Evolutionary conservation across 1,284 basidiomycete genomes (phyloP).

Genomic region (Coniferiporia sulphurascens): DNA sequence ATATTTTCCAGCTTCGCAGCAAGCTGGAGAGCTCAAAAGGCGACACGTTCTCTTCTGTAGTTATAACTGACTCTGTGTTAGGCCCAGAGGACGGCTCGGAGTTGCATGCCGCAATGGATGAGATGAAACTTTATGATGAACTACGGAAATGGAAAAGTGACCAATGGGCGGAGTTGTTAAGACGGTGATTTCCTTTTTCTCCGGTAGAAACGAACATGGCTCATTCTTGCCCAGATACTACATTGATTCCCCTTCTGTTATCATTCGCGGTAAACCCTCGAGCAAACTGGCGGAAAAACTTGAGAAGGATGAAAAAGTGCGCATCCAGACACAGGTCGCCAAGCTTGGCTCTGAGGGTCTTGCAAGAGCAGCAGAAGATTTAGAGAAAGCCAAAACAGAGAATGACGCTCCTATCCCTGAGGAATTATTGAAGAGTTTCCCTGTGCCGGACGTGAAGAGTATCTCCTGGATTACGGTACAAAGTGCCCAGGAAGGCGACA

Average conservation of each 20-base stretch:
- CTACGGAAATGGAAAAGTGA: constrained; percentile 69
- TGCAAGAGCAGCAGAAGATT: constrained; percentile 59
- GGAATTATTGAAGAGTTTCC: constrained; percentile 79
- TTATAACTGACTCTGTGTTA: constrained; percentile 89
- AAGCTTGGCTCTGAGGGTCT: constrained; percentile 80
- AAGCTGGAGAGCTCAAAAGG: constrained; percentile 74
- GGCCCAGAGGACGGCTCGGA: constrained; percentile 82
- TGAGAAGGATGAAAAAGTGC: constrained; percentile 77
- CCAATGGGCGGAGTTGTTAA: constrained; percentile 80
- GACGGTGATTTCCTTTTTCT: constrained; percentile 19
- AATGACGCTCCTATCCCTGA: constrained; percentile 83
- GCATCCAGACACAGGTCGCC: constrained; percentile 67
- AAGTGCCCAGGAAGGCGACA: constrained; percentile 63
- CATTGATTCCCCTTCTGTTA: constrained; percentile 63
- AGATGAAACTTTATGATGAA: constrained; percentile 67
- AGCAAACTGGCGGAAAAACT: constrained; percentile 79
- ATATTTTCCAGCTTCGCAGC: constrained; percentile 54
- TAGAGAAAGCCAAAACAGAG: constrained; percentile 83
- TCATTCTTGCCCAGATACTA: constrained; percentile 56
- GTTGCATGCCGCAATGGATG: constrained; percentile 70
- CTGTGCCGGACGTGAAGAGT: constrained; percentile 81
- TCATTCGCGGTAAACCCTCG: constrained; percentile 86
- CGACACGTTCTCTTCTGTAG: constrained; percentile 63
- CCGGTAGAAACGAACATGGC: neutral
- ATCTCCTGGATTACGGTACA: constrained; percentile 96